Evolutionary conservation across 352 stramenopile species (phyloP), one percentile per base, ranked within the genome.

Genomic region (Phytophthora citrophthora): DNA sequence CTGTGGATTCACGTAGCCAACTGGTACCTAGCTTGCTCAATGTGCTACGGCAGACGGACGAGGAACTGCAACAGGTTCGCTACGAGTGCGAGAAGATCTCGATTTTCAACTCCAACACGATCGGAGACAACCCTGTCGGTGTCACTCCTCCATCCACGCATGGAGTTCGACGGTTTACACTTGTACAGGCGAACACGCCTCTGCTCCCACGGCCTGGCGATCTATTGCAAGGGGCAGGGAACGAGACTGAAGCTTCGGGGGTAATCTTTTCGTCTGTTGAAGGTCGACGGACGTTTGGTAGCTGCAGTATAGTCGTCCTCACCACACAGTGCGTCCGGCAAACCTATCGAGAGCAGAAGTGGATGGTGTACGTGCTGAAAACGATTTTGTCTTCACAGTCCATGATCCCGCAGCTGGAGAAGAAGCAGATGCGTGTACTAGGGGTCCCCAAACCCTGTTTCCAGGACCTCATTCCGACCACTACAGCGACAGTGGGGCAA

Each of bases 291-390:
- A 15, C 39, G 31, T 18, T 48, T 2, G 63, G 38, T 41, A 51
- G 46, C n/a, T 43, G 53, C 39, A 41, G 31, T 23, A 36, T 38
- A 2, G 44, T 55, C 0, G 13, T 70, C 4, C 7, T 44, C 1
- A 74, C 60, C 0, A 83, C 71, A 13, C 71, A 79, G 16, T 93
- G 81, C 31, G 69, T 89, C 8, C 74, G 77, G 13, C 78, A 90
- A 45, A 83, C 59, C 2, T 89, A 79, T 16, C 74, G 78, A 18
- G 79, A 89, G 24, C 74, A 84, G 12, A 89, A 87, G 36, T 93
- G 84, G 84, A 86, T 77, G 61, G 67, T 88, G 27, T 90, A 87
- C 44, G 61, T 90, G 38, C 68, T 93, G 26, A 89, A 90, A 48
- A 85, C 84, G 13, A 83, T 77, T 31, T 61, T 91, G 2, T 93